Percentiles rank a stretch among this genome's conserved stretches.
phyloP scores from a whole-genome alignment of 2,329 filamentous ascomycete genomes.

The Hypoxylon sp. region DNA sequence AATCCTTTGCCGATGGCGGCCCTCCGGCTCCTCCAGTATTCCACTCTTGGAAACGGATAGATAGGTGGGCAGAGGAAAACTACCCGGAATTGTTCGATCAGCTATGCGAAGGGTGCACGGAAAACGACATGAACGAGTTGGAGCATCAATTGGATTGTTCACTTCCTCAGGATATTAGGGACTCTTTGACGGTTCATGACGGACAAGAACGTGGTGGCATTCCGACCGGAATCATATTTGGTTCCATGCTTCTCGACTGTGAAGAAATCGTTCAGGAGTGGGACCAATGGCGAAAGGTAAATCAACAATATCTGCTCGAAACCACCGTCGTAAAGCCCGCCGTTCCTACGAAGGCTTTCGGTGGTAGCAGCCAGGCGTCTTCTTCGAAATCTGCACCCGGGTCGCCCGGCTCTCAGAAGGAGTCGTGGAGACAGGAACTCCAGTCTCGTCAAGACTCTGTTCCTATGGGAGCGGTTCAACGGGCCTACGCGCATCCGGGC shows the following conservation, averaged over 20 bases:
- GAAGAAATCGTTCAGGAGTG: conserved; percentile 98
- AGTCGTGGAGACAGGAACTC: conserved; percentile 85
- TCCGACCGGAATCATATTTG: conserved; percentile 92
- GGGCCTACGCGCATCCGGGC: conserved; percentile 88
- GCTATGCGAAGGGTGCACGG: conserved; percentile 87
- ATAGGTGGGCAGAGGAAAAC: conserved; percentile 92
- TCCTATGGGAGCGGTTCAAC: conserved; percentile 85
- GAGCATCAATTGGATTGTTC: conserved; percentile 96
- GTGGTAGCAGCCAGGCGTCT: conserved; percentile 71
- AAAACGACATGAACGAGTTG: conserved; percentile 95
- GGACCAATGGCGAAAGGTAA: conserved; percentile 94
- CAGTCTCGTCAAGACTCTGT: conserved; percentile 86
- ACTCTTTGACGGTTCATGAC: conserved; percentile 90
- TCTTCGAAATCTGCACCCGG: conserved; percentile 70
- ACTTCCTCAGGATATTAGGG: conserved; percentile 89
- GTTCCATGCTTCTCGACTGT: conserved; percentile 94
- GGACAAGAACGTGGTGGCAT: conserved; percentile 94
- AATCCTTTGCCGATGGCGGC: conserved; percentile 89
- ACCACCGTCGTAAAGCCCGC: conserved; percentile 66
- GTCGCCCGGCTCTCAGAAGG: conserved; percentile 60
- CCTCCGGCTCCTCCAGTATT: conserved; percentile 86
- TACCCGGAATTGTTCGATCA: conserved; percentile 96
- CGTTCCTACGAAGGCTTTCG: conserved; percentile 75
- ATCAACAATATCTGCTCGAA: conserved; percentile 82
- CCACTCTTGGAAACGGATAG: conserved; percentile 95